Conservation (phyloP, 148 eudicot genomes). For the Cornus suecica region DNA sequence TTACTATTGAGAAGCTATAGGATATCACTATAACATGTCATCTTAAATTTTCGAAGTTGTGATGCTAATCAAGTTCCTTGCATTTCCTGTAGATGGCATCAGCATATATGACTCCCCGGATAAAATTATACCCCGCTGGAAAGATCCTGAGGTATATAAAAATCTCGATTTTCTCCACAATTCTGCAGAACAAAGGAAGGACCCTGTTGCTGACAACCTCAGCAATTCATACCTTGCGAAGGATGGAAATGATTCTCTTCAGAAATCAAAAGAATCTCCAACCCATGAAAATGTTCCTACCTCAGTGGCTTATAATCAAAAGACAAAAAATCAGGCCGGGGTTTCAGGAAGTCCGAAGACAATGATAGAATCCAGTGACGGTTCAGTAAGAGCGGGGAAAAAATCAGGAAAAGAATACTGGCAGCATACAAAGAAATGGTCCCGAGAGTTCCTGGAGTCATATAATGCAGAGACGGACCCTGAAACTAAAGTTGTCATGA, state of each 20-base stretch:
- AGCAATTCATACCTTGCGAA: constrained; percentile 17
- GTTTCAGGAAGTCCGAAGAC: constrained; percentile 45
- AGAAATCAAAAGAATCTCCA: constrained; percentile 31
- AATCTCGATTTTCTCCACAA: constrained; percentile 50
- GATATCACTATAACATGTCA: no score
- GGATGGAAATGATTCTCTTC: constrained; percentile 17
- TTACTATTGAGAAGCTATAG: no score
- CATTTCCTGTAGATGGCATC: constrained; percentile 62
- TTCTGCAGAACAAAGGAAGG: constrained; percentile 28
- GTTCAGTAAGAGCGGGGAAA: constrained; percentile 73
- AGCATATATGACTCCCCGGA: constrained; percentile 91
- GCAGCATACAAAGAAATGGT: constrained; percentile 94
- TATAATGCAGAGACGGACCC: constrained; percentile 84
- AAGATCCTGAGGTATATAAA: constrained; percentile 69
- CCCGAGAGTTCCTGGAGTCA: constrained; percentile 73
- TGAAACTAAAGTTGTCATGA: constrained; percentile 71
- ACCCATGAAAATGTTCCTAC: constrained; percentile 16
- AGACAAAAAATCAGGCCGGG: constrained; percentile 16
- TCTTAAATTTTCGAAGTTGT: not conserved
- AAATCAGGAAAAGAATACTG: constrained; percentile 80
- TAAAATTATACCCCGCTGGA: constrained; percentile 87
- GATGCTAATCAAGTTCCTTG: constrained; percentile 9
- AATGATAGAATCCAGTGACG: constrained; percentile 80
- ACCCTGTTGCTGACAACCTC: constrained; percentile 19
- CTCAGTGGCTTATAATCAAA: constrained; percentile 23